A percentile compares a stretch with the other conserved stretches of the same genome.
phyloP scores from a whole-genome alignment of 2,329 filamentous ascomycete genomes.

The Hymenoscyphus occultus region DNA sequence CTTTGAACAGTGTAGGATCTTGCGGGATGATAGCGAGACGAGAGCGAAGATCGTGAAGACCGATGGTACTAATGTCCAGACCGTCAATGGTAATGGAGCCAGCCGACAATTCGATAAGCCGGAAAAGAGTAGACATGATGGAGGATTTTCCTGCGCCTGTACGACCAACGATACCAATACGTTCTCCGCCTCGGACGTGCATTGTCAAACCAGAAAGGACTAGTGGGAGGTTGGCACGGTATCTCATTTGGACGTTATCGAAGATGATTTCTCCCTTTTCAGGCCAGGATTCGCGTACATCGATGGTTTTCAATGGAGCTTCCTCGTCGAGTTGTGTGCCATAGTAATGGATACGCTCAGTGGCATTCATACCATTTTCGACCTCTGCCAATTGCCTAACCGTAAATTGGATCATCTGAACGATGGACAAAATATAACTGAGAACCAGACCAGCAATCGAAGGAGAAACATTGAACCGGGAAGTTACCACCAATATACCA shows the following conservation, averaged over 20 bases:
- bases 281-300: slow-evolving; percentile 76
- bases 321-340: slow-evolving; percentile 85
- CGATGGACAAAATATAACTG: slow-evolving; percentile 88
- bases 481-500: slow-evolving; percentile 88
- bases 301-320: slow-evolving; percentile 73
- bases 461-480: slow-evolving; percentile 78
- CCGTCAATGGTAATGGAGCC: slow-evolving; percentile 65
- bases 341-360: slow-evolving; percentile 89
- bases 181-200: slow-evolving; percentile 71
- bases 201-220: slow-evolving; percentile 70
- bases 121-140: slow-evolving; percentile 81
- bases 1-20: slow-evolving; percentile 78
- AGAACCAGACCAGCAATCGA: slow-evolving; percentile 85
- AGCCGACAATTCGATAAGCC: slow-evolving; percentile 63
- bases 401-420: slow-evolving; percentile 94
- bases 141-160: slow-evolving; percentile 81
- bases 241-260: slow-evolving; percentile 74
- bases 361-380: slow-evolving; percentile 97
- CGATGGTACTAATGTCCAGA: slow-evolving; percentile 68
- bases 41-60: slow-evolving; percentile 71
- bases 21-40: slow-evolving; percentile 81
- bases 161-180: slow-evolving; percentile 77
- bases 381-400: slow-evolving; percentile 92
- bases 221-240: slow-evolving; percentile 67
- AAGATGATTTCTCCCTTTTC: slow-evolving; percentile 80